phyloP scores from a whole-genome alignment of 139 green algal genomes.

The Asterochloris erici region DNA sequence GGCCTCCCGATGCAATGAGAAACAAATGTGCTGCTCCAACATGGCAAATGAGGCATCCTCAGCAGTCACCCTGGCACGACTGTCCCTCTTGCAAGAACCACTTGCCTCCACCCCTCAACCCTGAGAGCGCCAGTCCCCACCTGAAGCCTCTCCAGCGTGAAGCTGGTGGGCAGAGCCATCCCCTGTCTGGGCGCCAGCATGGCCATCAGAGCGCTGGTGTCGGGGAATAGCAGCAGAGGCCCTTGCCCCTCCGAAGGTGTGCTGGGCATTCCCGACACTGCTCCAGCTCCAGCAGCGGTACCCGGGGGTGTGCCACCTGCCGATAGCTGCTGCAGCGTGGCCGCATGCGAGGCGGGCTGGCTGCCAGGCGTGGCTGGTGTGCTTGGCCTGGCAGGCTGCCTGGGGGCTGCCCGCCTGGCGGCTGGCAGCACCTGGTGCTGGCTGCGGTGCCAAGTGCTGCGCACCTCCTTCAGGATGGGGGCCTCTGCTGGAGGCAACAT shows the following conservation, averaged over 20 bases:
- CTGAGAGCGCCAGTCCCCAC: too few relatives aligned
- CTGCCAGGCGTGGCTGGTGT: too few relatives aligned
- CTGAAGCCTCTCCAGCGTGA: too few relatives aligned
- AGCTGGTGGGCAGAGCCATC: too few relatives aligned
- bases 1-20: too few relatives aligned
- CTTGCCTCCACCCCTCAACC: too few relatives aligned
- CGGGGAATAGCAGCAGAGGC: constrained; percentile 70
- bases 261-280: not conserved
- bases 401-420: not conserved
- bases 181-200: constrained; percentile 39
- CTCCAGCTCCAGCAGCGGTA: not conserved
- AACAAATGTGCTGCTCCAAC: too few relatives aligned
- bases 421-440: not conserved
- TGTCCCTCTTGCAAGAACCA: too few relatives aligned
- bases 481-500: constrained; percentile 25
- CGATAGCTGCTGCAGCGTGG: not conserved
- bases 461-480: constrained; percentile 12
- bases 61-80: too few relatives aligned
- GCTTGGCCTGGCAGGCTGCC: not conserved
- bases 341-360: not conserved
- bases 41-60: too few relatives aligned
- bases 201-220: constrained; percentile 67
- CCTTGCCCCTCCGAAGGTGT: constrained; percentile 12
- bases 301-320: constrained; percentile 3
- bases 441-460: not conserved